Evolutionary conservation across 331 rosid genomes (phyloP).

Genomic region (Rosa hybrid): DNA sequence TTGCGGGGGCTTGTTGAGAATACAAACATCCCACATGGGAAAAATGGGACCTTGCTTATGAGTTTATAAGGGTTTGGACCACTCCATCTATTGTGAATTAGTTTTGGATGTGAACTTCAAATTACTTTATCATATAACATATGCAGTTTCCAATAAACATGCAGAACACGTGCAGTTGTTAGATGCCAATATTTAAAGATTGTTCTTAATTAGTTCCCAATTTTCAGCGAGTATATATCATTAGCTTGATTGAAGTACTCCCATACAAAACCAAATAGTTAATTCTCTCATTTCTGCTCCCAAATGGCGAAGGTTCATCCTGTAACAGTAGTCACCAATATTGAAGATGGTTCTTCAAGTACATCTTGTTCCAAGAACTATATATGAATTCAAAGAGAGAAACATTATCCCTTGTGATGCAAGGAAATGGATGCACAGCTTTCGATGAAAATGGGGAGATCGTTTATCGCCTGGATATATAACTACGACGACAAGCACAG

Average conservation of each 20-base stretch:
- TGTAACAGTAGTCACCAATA: background rate
- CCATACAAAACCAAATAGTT: background rate
- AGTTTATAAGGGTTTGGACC: no score
- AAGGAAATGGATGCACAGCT: constrained; percentile 44
- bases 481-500: constrained; percentile 35
- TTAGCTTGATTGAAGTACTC: background rate
- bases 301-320: constrained; percentile 39
- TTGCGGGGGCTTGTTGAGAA: no score
- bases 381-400: constrained; percentile 28
- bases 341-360: background rate
- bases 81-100: no score
- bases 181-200: no score
- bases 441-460: constrained; percentile 31
- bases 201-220: background rate
- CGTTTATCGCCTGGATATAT: constrained; percentile 35
- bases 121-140: no score
- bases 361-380: background rate
- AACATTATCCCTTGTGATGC: constrained; percentile 41
- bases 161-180: no score
- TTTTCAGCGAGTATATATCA: background rate
- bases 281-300: background rate
- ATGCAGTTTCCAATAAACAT: no score
- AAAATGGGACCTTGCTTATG: no score
- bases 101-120: no score
- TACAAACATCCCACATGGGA: no score